Conservation (phyloP, 1,284 basidiomycete species). For the Somion occarium region DNA sequence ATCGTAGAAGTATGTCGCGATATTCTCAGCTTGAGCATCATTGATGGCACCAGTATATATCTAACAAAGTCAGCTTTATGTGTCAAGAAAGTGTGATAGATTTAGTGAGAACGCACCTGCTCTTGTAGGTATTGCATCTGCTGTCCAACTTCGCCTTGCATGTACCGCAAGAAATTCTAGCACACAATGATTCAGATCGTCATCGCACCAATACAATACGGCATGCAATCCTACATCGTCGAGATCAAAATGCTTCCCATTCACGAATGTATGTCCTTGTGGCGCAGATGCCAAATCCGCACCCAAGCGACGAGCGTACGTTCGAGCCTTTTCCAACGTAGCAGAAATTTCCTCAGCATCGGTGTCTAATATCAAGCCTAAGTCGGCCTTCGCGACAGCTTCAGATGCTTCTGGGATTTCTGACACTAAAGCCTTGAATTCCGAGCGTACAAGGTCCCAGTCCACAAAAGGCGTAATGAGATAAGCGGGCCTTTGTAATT, state of each 20-base stretch:
- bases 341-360: conserved; percentile 21
- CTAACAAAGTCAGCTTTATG: too few species aligned
- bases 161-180: conserved; percentile 62
- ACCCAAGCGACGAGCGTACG: conserved; percentile 53
- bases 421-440: conserved; percentile 37
- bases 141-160: conserved; percentile 58
- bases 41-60: conserved; percentile 60
- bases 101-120: conserved; percentile 48
- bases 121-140: conserved; percentile 73
- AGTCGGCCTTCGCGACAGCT: conserved; percentile 26
- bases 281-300: conserved; percentile 32
- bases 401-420: conserved; percentile 14
- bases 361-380: conserved; percentile 40
- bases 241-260: conserved; percentile 76
- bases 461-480: conserved; percentile 34
- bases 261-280: conserved; percentile 75
- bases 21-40: conserved; percentile 46
- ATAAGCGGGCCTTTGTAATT: conserved; percentile 29
- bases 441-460: conserved; percentile 39
- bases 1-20: conserved; percentile 87
- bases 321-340: conserved; percentile 37
- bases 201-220: neutral
- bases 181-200: too few species aligned
- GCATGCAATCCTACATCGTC: conserved; percentile 52
- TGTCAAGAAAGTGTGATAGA: too few species aligned